Evolutionary conservation across 345 rosid genomes (phyloP), one percentile per base, ranked within the genome.

Genomic region (Chamaenerion angustifolium): DNA sequence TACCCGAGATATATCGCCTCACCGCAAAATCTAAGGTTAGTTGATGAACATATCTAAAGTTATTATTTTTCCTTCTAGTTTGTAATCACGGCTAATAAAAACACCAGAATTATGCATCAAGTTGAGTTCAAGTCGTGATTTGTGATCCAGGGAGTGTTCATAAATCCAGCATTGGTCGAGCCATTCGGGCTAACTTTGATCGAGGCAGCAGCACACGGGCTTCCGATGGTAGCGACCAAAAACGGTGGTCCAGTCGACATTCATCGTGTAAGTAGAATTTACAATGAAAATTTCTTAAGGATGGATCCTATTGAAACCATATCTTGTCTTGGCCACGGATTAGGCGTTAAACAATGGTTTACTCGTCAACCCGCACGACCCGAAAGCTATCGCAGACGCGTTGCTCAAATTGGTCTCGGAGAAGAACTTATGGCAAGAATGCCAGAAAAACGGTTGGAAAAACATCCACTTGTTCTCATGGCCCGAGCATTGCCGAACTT

Each of bases 181-280:
- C 98, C 98, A 40, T 92, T 86, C 68, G 98, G 98, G 42, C 96
- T 86, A 57, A 92, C 98, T 13, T 72, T 86, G 61, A 92, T 92
- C 43, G 98, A 92, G 98, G 98, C 98, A 54, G 95, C 98, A 37
- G 98, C 96, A 0, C 95, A 92, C 46, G 98, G 98, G 56, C 95
- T 92, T 64, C 98, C 98, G 0, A 83, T 86, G 87, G 98, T 92
- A 56, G 98, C 98, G 10, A 92, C 98, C 4, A 82, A 80, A 65
- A 92, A 86, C 59, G 96, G 98, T 37, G 98, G 98, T 63, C 98
- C 98, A 1, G 98, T 92, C 44, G 98, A 86, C 59, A 92, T 92
- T 54, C 82, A 83, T 52, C 68, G 66, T 71, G 98, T 79, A 68
- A 68, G 42, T 40, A 21, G 4, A 21, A 21, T 4, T 21, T 21